Evolutionary conservation across 2,329 filamentous ascomycete species (phyloP).

Genomic region (Talaromyces sp.): DNA sequence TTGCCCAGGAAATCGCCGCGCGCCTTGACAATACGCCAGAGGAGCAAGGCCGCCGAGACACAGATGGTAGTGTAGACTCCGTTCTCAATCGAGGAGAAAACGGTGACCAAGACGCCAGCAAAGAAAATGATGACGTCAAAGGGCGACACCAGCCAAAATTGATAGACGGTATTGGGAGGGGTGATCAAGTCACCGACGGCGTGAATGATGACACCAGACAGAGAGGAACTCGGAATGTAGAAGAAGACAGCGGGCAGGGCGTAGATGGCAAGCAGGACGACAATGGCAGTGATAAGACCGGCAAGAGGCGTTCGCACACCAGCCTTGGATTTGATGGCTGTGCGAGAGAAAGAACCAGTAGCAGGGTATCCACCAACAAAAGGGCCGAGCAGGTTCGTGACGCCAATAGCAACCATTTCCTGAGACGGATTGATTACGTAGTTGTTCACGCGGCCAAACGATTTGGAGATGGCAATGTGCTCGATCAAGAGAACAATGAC

Average conservation of each 20-base stretch:
- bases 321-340: conserved; percentile 95
- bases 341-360: conserved; percentile 93
- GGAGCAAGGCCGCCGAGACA: conserved; percentile 69
- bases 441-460: conserved; percentile 92
- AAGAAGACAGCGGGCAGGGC: conserved; percentile 84
- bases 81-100: conserved; percentile 85
- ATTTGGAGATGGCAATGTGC: conserved; percentile 96
- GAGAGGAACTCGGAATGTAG: conserved; percentile 78
- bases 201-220: conserved; percentile 90
- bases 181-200: conserved; percentile 91
- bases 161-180: conserved; percentile 83
- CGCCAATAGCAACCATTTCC: conserved; percentile 89
- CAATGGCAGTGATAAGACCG: conserved; percentile 77
- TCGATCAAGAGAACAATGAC: conserved; percentile 95
- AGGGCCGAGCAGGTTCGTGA: conserved; percentile 83
- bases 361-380: conserved; percentile 90
- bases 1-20: conserved; percentile 78
- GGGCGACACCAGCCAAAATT: conserved; percentile 92
- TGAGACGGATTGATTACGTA: conserved; percentile 95
- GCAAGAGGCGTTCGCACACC: conserved; percentile 88
- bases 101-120: conserved; percentile 79
- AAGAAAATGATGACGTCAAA: conserved; percentile 92
- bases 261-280: conserved; percentile 88
- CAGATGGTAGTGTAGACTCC: conserved; percentile 85
- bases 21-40: conserved; percentile 80